A percentile compares a stretch with the other conserved stretches of the same genome.
These are phyloP conservation scores for Lipomyces oligophaga DNA, from an alignment of 805 yeast species.

Conservation along the genomic window DNA sequence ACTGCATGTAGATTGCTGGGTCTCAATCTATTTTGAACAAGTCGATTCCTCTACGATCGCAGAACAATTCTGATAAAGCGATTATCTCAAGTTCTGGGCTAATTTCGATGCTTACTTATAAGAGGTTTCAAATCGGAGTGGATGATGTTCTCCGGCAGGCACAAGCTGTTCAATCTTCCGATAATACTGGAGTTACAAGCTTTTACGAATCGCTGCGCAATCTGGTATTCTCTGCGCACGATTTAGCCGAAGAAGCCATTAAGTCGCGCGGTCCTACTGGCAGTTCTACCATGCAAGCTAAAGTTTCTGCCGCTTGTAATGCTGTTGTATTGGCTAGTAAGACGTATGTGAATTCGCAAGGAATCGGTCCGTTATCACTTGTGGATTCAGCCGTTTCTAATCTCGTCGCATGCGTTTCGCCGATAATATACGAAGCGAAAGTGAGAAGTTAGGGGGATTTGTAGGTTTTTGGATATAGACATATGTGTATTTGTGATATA, in stretches of 20 bases:
- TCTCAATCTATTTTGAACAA: not conserved
- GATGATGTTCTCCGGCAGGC: slow-evolving; percentile 37
- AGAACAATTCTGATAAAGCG: too few relatives aligned
- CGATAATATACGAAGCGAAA: slow-evolving; percentile 9
- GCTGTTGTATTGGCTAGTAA: slow-evolving; percentile 17
- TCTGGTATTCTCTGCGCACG: slow-evolving; percentile 36
- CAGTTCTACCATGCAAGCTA: slow-evolving; percentile 2
- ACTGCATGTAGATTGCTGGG: not conserved
- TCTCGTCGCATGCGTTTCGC: slow-evolving; percentile 12
- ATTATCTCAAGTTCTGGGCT: too few relatives aligned
- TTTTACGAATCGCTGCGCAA: slow-evolving; percentile 37
- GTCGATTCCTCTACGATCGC: not conserved
- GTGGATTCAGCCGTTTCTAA: slow-evolving; percentile 23
- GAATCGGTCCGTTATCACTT: slow-evolving; percentile 16
- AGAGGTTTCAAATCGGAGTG: slow-evolving; percentile 36
- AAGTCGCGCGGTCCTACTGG: slow-evolving; percentile 2
- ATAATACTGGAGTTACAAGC: not conserved
- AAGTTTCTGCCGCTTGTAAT: slow-evolving; percentile 16
- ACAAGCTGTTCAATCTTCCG: slow-evolving; percentile 25
- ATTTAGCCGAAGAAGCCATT: slow-evolving; percentile 26
- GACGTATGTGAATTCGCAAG: slow-evolving; percentile 11
- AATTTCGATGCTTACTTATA: too few relatives aligned
- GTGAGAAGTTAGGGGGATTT: not conserved
- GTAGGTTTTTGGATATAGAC: too few relatives aligned
- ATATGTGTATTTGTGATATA: too few relatives aligned